phyloP scores from a whole-genome alignment of 352 stramenopile genomes.

The Pythium apleroticum region DNA sequence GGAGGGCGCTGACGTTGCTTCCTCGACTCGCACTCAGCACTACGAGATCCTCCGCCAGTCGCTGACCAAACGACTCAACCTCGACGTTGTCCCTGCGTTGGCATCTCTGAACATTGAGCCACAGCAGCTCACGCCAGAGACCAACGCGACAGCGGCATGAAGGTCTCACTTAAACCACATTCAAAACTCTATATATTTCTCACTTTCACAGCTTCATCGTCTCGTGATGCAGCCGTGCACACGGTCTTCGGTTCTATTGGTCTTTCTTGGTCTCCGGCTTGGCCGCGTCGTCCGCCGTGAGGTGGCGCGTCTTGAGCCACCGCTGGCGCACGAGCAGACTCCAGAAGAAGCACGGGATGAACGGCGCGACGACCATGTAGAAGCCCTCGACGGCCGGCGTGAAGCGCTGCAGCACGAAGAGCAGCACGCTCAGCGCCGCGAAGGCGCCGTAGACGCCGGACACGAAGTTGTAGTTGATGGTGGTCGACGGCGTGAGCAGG shows the following conservation, averaged over 20 bases:
- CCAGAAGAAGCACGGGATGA: constrained; percentile 83
- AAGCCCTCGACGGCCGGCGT: constrained; percentile 72
- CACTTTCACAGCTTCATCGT: too few relatives aligned
- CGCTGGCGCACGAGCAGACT: constrained; percentile 72
- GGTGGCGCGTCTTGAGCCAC: constrained; percentile 42
- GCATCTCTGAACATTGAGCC: not conserved
- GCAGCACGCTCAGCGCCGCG: constrained; percentile 50
- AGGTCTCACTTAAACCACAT: not conserved
- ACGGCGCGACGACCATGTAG: constrained; percentile 83
- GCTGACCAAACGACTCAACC: not conserved
- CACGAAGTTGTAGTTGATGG: constrained; percentile 92
- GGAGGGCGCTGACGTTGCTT: not conserved
- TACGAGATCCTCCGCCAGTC: not conserved
- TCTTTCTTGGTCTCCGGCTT: constrained; percentile 27
- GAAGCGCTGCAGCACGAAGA: constrained; percentile 65
- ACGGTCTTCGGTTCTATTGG: too few relatives aligned
- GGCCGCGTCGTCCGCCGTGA: constrained; percentile 1
- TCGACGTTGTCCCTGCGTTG: not conserved
- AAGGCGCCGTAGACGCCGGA: constrained; percentile 74
- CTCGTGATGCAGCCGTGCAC: too few relatives aligned
- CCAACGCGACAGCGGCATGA: constrained; percentile 1
- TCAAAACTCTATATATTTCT: constrained; percentile 28
- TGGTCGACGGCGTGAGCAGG: constrained; percentile 64
- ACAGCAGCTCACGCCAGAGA: not conserved
- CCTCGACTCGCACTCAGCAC: not conserved